phyloP scores from a whole-genome alignment of 2,329 filamentous ascomycete genomes.

The Podosphaera xanthii region DNA sequence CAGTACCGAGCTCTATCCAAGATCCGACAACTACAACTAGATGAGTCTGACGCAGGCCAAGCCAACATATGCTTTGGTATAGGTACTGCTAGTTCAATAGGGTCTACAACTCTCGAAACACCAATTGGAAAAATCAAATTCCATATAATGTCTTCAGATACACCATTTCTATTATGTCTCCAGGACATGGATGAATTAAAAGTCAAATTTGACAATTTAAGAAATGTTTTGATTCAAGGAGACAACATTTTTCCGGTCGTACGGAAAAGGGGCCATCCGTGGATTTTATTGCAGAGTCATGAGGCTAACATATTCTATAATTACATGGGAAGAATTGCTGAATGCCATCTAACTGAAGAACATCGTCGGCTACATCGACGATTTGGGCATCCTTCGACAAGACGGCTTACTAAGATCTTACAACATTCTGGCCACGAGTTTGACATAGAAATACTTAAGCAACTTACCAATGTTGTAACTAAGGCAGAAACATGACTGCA shows the following conservation, averaged over 20 bases:
- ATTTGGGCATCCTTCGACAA: neutral
- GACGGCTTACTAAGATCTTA: neutral
- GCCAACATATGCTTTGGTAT: neutral
- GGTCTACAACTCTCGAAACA: neutral
- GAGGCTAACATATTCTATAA: too few species aligned
- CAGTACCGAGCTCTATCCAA: too few species aligned
- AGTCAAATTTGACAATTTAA: too few species aligned
- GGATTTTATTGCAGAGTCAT: too few species aligned
- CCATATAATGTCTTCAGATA: neutral
- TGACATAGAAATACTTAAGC: neutral
- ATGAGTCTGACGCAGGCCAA: too few species aligned
- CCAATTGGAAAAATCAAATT: neutral
- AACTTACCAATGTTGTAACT: too few species aligned
- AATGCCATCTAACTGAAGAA: conserved; percentile 1
- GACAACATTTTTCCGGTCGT: too few species aligned
- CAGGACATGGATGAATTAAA: too few species aligned
- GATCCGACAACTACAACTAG: too few species aligned
- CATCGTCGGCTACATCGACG: neutral
- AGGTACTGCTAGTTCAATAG: neutral
- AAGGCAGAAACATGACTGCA: too few species aligned
- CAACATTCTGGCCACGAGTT: neutral
- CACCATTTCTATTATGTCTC: too few species aligned
- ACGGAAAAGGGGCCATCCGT: neutral
- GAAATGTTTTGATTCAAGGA: too few species aligned
- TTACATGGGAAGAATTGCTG: neutral